Conservation (phyloP, 2,329 filamentous ascomycete species). For the Xylariales sp. region DNA sequence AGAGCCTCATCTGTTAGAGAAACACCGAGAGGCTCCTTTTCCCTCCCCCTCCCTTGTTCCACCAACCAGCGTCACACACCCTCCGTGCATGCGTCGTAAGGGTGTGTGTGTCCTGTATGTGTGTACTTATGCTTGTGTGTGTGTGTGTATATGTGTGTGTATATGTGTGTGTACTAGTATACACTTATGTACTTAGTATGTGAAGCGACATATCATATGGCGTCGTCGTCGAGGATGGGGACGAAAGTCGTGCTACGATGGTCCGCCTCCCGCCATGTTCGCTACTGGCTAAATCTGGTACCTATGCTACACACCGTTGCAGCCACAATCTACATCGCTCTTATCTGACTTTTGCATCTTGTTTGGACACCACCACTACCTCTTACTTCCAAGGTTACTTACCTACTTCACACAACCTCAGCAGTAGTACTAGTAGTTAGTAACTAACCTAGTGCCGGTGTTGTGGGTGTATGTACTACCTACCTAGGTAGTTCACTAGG, state of each 20-base stretch:
- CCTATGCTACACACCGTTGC: constrained; percentile 14
- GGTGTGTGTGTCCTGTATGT: too few relatives aligned
- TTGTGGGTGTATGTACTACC: too few relatives aligned
- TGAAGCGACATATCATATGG: constrained; percentile 16
- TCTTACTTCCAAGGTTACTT: too few relatives aligned
- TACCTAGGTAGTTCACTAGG: too few relatives aligned
- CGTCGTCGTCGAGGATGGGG: constrained; percentile 19
- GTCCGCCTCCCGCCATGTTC: constrained; percentile 31
- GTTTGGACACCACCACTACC: too few relatives aligned
- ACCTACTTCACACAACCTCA: neutral
- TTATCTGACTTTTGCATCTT: neutral
- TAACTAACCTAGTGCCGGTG: too few relatives aligned
- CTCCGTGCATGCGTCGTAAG: constrained; percentile 7
- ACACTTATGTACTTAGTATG: neutral
- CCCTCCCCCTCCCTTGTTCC: constrained; percentile 26
- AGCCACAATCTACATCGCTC: neutral
- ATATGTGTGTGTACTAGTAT: too few relatives aligned
- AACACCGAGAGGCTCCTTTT: constrained; percentile 30
- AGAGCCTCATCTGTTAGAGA: constrained; percentile 48
- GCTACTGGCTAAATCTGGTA: constrained; percentile 23
- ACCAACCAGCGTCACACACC: constrained; percentile 38
- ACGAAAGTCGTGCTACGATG: constrained; percentile 28
- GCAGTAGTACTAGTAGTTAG: too few relatives aligned
- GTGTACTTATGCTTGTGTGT: neutral
- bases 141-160: too few relatives aligned